Evolutionary conservation across 2,329 filamentous ascomycete genomes (phyloP).

Genomic region (Fusarium armeniacum): DNA sequence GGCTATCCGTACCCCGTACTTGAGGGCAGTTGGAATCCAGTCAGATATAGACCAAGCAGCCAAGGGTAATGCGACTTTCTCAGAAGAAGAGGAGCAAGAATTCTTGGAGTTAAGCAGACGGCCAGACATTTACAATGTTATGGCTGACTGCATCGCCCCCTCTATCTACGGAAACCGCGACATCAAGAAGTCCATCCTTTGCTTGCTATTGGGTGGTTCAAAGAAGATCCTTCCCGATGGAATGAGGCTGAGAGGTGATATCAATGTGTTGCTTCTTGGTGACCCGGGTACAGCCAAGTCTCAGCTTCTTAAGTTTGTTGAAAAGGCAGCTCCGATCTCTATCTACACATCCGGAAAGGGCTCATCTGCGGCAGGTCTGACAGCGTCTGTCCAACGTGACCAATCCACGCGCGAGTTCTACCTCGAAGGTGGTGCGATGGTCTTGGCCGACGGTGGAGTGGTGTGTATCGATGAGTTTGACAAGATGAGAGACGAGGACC

Average conservation of each 20-base stretch:
- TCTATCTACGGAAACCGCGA: constrained; percentile 97
- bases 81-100: constrained; percentile 97
- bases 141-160: constrained; percentile 93
- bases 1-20: constrained; percentile 94
- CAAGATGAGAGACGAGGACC: constrained; percentile 99
- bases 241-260: constrained; percentile 97
- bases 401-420: constrained; percentile 95
- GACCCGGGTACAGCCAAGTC: constrained; percentile 99
- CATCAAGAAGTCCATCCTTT: constrained; percentile 98
- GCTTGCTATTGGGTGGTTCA: constrained; percentile 91
- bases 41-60: constrained; percentile 90
- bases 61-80: constrained; percentile 86
- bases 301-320: constrained; percentile 95
- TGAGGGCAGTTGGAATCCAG: constrained; percentile 92
- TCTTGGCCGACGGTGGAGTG: constrained; percentile 94
- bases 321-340: constrained; percentile 94
- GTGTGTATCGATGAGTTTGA: constrained; percentile 99
- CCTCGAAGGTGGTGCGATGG: constrained; percentile 98
- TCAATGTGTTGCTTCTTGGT: constrained; percentile 96
- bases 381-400: constrained; percentile 95
- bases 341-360: constrained; percentile 99
- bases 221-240: constrained; percentile 98
- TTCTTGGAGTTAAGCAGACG: constrained; percentile 91
- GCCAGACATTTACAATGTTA: constrained; percentile 91
- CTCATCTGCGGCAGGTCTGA: constrained; percentile 96